Evolutionary conservation across 805 yeast species (phyloP).

Genomic region (Kuraishia borneana): DNA sequence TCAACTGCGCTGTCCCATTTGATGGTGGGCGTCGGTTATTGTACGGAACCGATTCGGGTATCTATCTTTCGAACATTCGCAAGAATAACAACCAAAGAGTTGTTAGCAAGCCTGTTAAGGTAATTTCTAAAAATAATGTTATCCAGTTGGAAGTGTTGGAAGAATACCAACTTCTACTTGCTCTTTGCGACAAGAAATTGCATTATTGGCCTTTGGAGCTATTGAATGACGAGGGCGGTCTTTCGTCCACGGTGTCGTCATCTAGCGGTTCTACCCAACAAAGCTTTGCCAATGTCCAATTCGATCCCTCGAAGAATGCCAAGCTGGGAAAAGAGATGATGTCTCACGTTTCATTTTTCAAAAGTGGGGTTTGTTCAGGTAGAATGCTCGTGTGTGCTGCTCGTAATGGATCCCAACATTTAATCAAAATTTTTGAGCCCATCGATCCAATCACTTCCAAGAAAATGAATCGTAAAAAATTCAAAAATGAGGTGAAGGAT

Average conservation of each 20-base stretch:
- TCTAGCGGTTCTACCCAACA: constrained; percentile 24
- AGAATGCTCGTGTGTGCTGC: constrained; percentile 84
- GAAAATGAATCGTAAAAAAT: constrained; percentile 56
- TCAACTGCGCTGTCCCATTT: constrained; percentile 86
- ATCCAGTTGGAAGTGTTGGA: constrained; percentile 87
- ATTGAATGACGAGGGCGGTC: constrained; percentile 24
- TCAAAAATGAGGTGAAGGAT: constrained; percentile 60
- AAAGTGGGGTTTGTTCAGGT: constrained; percentile 88
- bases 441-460: constrained; percentile 54
- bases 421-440: constrained; percentile 81
- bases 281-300: constrained; percentile 24
- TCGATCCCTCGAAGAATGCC: constrained; percentile 38
- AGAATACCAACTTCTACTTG: constrained; percentile 75
- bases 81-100: constrained; percentile 37
- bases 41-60: constrained; percentile 88
- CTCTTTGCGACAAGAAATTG: constrained; percentile 72
- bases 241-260: neutral
- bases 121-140: constrained; percentile 65
- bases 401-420: constrained; percentile 64
- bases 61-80: constrained; percentile 63
- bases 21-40: constrained; percentile 88
- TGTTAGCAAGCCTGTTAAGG: constrained; percentile 63
- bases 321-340: constrained; percentile 68
- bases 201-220: constrained; percentile 73
- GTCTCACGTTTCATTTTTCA: constrained; percentile 83